Conservation (phyloP, 331 rosid species). For the Prunus yedoensis region DNA sequence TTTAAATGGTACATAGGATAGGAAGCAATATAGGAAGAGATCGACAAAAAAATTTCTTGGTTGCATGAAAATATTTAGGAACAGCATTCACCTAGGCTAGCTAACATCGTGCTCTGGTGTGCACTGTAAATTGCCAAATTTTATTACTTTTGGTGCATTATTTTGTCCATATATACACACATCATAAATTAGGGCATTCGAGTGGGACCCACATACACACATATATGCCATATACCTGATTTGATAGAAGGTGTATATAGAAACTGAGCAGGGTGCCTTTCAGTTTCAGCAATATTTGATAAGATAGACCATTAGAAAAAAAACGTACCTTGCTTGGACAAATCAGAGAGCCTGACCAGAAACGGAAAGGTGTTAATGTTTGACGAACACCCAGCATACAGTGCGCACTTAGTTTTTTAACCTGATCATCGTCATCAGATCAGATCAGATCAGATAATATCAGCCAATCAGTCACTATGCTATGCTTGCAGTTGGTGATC, state of each 20-base stretch:
- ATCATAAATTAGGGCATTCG: background rate
- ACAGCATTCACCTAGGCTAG: background rate
- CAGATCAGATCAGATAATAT: too few species aligned
- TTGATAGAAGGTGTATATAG: background rate
- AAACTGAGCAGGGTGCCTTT: background rate
- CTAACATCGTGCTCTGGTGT: background rate
- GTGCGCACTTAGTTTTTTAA: background rate
- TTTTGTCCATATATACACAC: background rate
- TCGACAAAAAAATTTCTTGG: too few species aligned
- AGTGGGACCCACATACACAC: background rate
- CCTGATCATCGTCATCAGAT: background rate
- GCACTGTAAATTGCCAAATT: background rate
- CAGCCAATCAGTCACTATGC: too few species aligned
- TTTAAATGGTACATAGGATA: too few species aligned
- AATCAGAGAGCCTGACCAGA: conserved; percentile 18
- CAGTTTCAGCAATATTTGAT: background rate
- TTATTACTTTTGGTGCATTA: too few species aligned
- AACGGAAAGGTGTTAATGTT: conserved; percentile 43
- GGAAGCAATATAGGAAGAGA: too few species aligned
- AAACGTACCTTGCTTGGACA: too few species aligned
- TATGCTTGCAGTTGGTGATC: background rate
- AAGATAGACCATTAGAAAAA: background rate
- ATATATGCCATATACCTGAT: background rate
- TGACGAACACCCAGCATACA: background rate
- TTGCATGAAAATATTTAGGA: too few species aligned